Conservation (phyloP, 768 basidiomycete species). For the Collybia sp. region DNA sequence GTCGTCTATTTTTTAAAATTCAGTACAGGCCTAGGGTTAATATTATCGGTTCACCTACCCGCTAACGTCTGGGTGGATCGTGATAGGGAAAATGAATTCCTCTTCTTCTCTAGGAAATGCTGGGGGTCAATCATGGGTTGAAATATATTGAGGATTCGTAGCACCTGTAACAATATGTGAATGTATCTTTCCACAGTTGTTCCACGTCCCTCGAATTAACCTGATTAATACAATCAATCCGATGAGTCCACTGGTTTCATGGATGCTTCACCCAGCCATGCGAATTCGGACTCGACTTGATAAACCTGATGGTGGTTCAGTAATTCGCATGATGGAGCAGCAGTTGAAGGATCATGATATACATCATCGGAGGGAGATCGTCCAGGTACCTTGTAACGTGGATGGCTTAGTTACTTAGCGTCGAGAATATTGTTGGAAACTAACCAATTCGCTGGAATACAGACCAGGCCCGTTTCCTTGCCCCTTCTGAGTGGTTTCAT, state of each 20-base stretch:
- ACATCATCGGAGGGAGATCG: constrained; percentile 75
- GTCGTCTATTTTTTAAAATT: constrained; percentile 31
- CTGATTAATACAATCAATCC: constrained; percentile 9
- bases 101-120: constrained; percentile 44
- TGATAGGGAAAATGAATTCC: constrained; percentile 69
- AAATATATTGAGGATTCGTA: neutral
- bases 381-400: constrained; percentile 51
- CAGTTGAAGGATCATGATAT: constrained; percentile 8
- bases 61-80: constrained; percentile 76
- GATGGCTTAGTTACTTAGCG: no score
- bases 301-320: constrained; percentile 45
- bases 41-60: constrained; percentile 34
- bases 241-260: no score
- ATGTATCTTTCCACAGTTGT: constrained; percentile 73
- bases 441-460: constrained; percentile 70
- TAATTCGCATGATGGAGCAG: neutral
- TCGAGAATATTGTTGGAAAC: neutral
- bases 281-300: constrained; percentile 60
- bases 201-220: constrained; percentile 65
- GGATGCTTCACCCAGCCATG: constrained; percentile 55
- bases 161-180: constrained; percentile 62
- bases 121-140: no score
- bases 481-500: constrained; percentile 70
- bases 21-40: constrained; percentile 1
- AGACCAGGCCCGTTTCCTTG: constrained; percentile 52